phyloP scores from a whole-genome alignment of 306 rosid species.

The Medicago arabica region DNA sequence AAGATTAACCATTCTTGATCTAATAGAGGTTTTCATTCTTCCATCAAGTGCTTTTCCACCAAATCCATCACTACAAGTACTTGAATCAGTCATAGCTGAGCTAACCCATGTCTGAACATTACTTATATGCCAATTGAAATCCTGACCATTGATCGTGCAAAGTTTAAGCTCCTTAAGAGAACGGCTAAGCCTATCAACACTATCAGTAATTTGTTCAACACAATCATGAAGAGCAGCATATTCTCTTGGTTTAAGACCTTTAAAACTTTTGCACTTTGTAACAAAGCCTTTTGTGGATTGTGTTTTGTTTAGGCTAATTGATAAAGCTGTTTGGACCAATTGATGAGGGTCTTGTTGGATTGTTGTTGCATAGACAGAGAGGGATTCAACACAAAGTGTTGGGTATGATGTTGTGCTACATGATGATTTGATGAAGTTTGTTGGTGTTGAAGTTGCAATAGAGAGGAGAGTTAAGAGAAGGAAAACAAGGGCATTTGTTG shows the following conservation, averaged over 20 bases:
- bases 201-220: conserved; percentile 46
- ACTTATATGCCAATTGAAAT: conserved; percentile 57
- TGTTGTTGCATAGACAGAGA: conserved; percentile 43
- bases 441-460: neutral
- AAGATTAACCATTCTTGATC: conserved; percentile 42
- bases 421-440: conserved; percentile 46
- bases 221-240: conserved; percentile 48
- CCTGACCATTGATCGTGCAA: conserved; percentile 37
- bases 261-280: conserved; percentile 35
- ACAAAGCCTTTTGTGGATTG: conserved; percentile 43
- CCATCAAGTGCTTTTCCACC: conserved; percentile 47
- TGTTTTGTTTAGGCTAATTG: conserved; percentile 44
- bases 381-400: conserved; percentile 41
- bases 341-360: conserved; percentile 51
- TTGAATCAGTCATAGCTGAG: conserved; percentile 48
- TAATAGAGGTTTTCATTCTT: conserved; percentile 33
- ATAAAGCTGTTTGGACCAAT: conserved; percentile 50
- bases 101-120: conserved; percentile 61
- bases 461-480: neutral
- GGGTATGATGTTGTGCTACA: conserved; percentile 52
- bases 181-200: conserved; percentile 43
- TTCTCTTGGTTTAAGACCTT: conserved; percentile 39
- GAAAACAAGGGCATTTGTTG: neutral
- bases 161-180: conserved; percentile 51
- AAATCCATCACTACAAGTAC: conserved; percentile 54